Conservation (phyloP, 225 moss, liverwort and hornwort genomes). For the Bryum argenteum region DNA sequence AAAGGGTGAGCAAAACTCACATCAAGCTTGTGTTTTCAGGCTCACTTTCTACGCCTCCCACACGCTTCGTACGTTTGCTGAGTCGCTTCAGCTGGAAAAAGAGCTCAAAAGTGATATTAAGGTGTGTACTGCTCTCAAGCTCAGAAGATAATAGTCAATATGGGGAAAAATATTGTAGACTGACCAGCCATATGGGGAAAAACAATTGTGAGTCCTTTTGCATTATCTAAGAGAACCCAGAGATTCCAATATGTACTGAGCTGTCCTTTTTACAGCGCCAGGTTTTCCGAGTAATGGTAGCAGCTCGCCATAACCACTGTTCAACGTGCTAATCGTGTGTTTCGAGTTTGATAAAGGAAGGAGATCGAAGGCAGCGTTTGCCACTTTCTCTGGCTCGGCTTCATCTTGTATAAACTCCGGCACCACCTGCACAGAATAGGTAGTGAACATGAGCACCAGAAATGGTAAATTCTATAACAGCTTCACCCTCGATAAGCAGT, state of each 20-base stretch:
- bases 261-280: slow-evolving; percentile 62
- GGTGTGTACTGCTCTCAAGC: not conserved
- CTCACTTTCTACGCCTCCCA: not conserved
- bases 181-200: too few relatives aligned
- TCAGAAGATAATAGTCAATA: not conserved
- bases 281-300: slow-evolving; percentile 59
- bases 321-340: slow-evolving; percentile 37
- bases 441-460: not conserved
- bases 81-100: not conserved
- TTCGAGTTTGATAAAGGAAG: slow-evolving; percentile 41
- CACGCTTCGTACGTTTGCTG: not conserved
- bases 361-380: slow-evolving; percentile 61
- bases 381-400: slow-evolving; percentile 61
- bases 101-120: not conserved
- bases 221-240: slow-evolving; percentile 10
- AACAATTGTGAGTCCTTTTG: too few relatives aligned
- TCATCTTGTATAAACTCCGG: slow-evolving; percentile 86
- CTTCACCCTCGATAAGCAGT: too few relatives aligned
- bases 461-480: slow-evolving; percentile 16
- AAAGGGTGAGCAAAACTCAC: not conserved
- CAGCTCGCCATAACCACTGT: slow-evolving; percentile 55
- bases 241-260: slow-evolving; percentile 47
- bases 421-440: slow-evolving; percentile 58
- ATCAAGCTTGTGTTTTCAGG: slow-evolving; percentile 6
- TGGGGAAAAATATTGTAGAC: too few relatives aligned